These are phyloP conservation scores for Keithomyces neogunnii DNA, from an alignment of 2,329 filamentous ascomycete species.

Conservation along the genomic window DNA sequence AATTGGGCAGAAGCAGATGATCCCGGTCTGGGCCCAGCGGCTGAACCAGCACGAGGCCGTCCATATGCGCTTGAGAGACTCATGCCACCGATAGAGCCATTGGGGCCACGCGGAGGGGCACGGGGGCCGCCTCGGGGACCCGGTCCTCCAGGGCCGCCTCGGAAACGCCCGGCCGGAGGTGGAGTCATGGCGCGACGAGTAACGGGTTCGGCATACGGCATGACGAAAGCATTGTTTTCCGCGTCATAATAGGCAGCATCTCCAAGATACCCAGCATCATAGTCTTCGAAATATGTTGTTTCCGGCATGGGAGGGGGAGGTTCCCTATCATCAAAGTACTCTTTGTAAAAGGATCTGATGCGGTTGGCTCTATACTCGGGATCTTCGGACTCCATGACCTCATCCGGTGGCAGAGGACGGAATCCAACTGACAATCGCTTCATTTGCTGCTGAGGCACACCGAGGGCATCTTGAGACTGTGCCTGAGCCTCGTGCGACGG, in stretches of 20 bases:
- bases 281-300: conserved; percentile 63
- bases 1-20: conserved; percentile 54
- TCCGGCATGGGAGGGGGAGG: conserved; percentile 31
- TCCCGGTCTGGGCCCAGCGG: conserved; percentile 36
- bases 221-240: conserved; percentile 61
- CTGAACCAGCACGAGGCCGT: conserved; percentile 45
- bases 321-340: conserved; percentile 87
- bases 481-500: conserved; percentile 14
- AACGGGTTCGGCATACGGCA: conserved; percentile 78
- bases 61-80: conserved; percentile 36
- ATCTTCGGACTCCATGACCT: conserved; percentile 72
- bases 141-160: conserved; percentile 23
- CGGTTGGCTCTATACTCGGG: conserved; percentile 91
- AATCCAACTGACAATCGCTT: conserved; percentile 61
- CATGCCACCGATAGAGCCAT: conserved; percentile 43
- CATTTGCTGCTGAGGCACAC: conserved; percentile 45
- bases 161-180: conserved; percentile 54
- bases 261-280: conserved; percentile 60
- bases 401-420: conserved; percentile 80
- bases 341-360: conserved; percentile 98
- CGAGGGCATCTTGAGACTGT: conserved; percentile 30
- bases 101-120: conserved; percentile 29
- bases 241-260: conserved; percentile 61
- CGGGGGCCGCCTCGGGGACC: conserved; percentile 16
- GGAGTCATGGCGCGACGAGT: conserved; percentile 92